Evolutionary conservation across 2,329 filamentous ascomycete genomes (phyloP).

Genomic region (Aspergillus hiratsukae): DNA sequence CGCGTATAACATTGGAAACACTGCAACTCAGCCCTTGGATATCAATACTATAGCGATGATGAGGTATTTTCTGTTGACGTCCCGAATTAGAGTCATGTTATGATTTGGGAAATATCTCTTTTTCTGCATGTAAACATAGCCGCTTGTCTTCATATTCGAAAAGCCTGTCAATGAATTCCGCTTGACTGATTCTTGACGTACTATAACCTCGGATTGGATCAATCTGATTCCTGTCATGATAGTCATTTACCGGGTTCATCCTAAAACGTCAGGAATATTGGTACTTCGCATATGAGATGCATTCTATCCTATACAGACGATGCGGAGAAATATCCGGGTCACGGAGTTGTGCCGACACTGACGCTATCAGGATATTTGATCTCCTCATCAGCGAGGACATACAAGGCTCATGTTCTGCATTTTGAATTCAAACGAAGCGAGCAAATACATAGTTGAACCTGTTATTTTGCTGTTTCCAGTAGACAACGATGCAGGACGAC

Average conservation of each 20-base stretch:
- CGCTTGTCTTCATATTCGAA: neutral
- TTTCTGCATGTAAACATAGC: neutral
- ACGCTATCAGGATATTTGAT: neutral
- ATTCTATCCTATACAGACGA: neutral
- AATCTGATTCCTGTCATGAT: neutral
- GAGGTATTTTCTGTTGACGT: no score
- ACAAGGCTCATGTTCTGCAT: neutral
- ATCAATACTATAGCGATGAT: no score
- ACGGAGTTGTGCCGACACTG: slow-evolving; percentile 12
- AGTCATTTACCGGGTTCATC: neutral
- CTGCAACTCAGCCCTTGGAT: no score
- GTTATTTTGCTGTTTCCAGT: neutral
- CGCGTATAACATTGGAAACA: slow-evolving; percentile 21
- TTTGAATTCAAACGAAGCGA: neutral
- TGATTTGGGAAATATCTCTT: neutral
- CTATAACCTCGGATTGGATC: neutral
- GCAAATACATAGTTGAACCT: neutral
- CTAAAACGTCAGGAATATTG: neutral
- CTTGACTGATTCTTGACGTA: neutral
- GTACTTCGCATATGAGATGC: neutral
- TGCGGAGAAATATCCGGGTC: slow-evolving; percentile 16
- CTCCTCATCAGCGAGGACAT: neutral
- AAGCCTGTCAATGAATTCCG: neutral
- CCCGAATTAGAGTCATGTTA: neutral
- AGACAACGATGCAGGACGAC: neutral